phyloP scores from a whole-genome alignment of 306 rosid species.

The Abrus pulchellus region DNA sequence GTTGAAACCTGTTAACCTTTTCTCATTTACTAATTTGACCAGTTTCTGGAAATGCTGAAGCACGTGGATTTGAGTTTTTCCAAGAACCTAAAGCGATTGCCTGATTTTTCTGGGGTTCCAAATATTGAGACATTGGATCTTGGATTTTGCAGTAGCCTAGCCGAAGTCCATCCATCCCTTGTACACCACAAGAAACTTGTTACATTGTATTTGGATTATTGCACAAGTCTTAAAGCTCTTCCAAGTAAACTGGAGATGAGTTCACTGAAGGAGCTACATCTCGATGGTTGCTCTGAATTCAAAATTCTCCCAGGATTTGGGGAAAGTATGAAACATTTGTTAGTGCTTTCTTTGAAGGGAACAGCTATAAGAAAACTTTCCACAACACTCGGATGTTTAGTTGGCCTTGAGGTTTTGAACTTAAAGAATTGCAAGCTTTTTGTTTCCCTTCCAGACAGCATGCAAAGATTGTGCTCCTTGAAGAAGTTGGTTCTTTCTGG shows the following conservation, averaged over 20 bases:
- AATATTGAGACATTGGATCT: slow-evolving; percentile 33
- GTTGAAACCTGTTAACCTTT: neutral
- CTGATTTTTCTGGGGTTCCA: slow-evolving; percentile 22
- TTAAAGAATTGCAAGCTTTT: slow-evolving; percentile 41
- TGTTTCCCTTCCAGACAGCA: neutral
- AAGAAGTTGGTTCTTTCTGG: neutral
- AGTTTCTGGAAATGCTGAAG: slow-evolving; percentile 34
- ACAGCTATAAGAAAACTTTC: slow-evolving; percentile 28
- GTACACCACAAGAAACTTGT: slow-evolving; percentile 25
- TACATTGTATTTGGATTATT: neutral
- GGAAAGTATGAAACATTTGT: slow-evolving; percentile 1
- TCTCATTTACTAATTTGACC: neutral
- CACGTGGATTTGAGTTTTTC: slow-evolving; percentile 37
- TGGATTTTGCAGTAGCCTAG: slow-evolving; percentile 10
- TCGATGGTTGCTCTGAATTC: neutral
- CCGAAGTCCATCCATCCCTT: slow-evolving; percentile 38
- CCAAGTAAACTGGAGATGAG: slow-evolving; percentile 44
- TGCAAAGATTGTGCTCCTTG: neutral
- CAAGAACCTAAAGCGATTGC: neutral
- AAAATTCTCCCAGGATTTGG: slow-evolving; percentile 38
- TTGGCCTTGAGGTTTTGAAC: neutral
- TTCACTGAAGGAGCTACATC: slow-evolving; percentile 9
- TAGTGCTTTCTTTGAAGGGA: neutral
- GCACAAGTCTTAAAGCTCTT: slow-evolving; percentile 38
- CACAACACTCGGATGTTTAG: slow-evolving; percentile 17